These are phyloP conservation scores for Aschersonia sp. DNA, from an alignment of 2,329 filamentous ascomycete genomes.

Conservation along the genomic window DNA sequence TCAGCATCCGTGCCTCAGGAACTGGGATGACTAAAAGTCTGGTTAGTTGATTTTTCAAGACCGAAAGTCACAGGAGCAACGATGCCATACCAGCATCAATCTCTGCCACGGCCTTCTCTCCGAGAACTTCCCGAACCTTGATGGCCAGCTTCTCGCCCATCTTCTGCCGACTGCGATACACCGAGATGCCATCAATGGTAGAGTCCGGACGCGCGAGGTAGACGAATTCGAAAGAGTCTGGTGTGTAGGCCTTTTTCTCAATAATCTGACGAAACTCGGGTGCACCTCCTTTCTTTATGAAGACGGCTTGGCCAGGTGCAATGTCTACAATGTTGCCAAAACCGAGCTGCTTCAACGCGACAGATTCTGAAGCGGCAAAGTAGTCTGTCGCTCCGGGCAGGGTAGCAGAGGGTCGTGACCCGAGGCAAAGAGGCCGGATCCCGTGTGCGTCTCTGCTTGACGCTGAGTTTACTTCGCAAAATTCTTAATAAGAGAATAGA, in stretches of 20 bases:
- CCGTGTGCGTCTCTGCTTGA: constrained; percentile 23
- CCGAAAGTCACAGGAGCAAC: constrained; percentile 5
- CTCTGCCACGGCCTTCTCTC: constrained; percentile 52
- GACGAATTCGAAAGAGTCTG: constrained; percentile 70
- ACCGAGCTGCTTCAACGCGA: constrained; percentile 68
- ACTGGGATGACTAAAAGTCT: constrained; percentile 53
- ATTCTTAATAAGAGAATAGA: background rate
- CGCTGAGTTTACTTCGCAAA: background rate
- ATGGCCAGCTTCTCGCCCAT: constrained; percentile 76
- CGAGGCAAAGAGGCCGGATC: constrained; percentile 70
- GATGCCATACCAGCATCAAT: constrained; percentile 45
- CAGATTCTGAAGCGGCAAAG: constrained; percentile 81
- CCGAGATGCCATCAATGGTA: constrained; percentile 75
- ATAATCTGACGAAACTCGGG: constrained; percentile 67
- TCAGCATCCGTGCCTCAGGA: constrained; percentile 18
- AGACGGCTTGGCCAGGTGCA: constrained; percentile 70
- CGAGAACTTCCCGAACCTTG: constrained; percentile 52
- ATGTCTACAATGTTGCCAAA: constrained; percentile 67
- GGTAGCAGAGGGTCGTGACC: constrained; percentile 53
- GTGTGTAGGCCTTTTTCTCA: constrained; percentile 53
- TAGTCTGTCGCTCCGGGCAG: constrained; percentile 57
- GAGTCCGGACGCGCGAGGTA: constrained; percentile 78
- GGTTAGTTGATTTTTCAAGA: background rate
- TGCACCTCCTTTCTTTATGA: constrained; percentile 61
- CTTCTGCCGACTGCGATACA: constrained; percentile 68